Evolutionary conservation across 176 grass and related monocot species (phyloP).

Genomic region (Aegilops tauschii): DNA sequence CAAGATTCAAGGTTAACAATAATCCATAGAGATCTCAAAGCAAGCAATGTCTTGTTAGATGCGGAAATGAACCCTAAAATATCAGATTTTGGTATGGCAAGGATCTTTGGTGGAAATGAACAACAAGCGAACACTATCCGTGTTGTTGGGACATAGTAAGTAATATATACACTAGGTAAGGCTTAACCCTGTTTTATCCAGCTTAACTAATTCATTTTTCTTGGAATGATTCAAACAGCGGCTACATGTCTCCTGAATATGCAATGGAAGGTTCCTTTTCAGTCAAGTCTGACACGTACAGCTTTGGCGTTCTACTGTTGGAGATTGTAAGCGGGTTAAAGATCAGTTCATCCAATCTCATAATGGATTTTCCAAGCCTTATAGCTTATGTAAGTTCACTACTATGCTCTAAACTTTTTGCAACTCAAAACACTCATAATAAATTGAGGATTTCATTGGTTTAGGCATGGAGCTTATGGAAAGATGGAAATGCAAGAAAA

Average conservation of each 20-base stretch:
- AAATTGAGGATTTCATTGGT: constrained; percentile 9
- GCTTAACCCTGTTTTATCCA: background rate
- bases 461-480: constrained; percentile 60
- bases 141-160: constrained; percentile 48
- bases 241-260: constrained; percentile 66
- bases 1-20: constrained; percentile 58
- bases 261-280: constrained; percentile 40
- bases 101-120: constrained; percentile 31
- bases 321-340: constrained; percentile 53
- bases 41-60: constrained; percentile 58
- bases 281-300: constrained; percentile 55
- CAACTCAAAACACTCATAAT: background rate
- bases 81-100: constrained; percentile 59
- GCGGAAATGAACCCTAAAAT: constrained; percentile 46
- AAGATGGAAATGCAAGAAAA: constrained; percentile 25
- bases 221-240: constrained; percentile 17
- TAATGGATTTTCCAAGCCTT: background rate
- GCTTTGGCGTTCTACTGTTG: constrained; percentile 52
- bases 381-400: constrained; percentile 29
- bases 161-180: background rate
- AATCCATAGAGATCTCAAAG: constrained; percentile 47
- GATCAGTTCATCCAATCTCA: constrained; percentile 15
- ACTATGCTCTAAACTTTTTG: background rate
- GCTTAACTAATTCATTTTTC: background rate
- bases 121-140: constrained; percentile 22